Conservation (phyloP, 345 rosid genomes). For the Dipteronia dyeriana region DNA sequence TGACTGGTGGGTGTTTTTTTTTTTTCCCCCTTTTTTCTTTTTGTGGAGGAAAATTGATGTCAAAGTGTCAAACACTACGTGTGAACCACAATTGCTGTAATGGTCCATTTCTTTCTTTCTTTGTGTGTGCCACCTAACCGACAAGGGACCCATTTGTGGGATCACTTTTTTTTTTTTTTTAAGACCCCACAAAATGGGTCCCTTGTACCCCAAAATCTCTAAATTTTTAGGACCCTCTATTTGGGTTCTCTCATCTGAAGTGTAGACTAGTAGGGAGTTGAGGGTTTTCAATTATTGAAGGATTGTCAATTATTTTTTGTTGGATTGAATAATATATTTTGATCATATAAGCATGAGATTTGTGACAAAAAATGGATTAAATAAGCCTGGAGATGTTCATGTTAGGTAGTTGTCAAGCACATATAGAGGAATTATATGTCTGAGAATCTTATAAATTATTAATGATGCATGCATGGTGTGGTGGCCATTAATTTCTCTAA, state of each 20-base stretch:
- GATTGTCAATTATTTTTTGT: background rate
- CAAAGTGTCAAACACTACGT: conserved; percentile 41
- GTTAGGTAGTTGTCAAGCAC: background rate
- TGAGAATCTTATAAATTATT: conserved; percentile 11
- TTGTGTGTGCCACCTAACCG: conserved; percentile 62
- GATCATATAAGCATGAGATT: background rate
- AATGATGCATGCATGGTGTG: conserved; percentile 16
- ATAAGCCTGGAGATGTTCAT: background rate
- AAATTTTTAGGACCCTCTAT: conserved; percentile 11
- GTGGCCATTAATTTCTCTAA: background rate
- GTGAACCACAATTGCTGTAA: conserved; percentile 27
- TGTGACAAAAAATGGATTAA: background rate
- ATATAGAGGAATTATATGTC: background rate
- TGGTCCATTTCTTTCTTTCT: conserved; percentile 35
- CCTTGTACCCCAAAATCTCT: conserved; percentile 23
- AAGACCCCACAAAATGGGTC: background rate
- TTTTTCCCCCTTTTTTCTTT: no score
- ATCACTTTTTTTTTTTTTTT: conserved; percentile 10
- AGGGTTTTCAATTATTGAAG: background rate
- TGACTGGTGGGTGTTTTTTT: background rate
- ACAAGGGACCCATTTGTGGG: conserved; percentile 41
- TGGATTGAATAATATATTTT: background rate
- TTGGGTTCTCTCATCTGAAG: no score
- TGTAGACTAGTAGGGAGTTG: background rate
- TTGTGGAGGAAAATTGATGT: conserved; percentile 36